Percentiles rank a stretch among this genome's conserved stretches.
Conservation (phyloP, 163 green algal genomes). For the Volvox carteri region DNA sequence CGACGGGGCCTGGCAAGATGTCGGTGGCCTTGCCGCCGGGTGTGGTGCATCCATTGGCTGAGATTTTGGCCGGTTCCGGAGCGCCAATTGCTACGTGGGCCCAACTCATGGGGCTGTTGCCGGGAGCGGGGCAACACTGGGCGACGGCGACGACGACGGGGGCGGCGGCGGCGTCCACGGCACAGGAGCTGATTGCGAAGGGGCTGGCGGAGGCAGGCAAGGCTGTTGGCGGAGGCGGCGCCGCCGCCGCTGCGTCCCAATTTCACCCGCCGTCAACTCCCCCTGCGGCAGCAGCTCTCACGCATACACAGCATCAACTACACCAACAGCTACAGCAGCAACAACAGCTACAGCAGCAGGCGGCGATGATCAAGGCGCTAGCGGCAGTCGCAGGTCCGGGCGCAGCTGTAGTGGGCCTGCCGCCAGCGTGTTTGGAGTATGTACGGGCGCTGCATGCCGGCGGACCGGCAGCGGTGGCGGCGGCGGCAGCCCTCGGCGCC, state of each 20-base stretch:
- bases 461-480: background rate
- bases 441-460: background rate
- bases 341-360: slow-evolving; percentile 33
- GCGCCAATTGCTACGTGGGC: background rate
- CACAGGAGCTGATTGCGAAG: slow-evolving; percentile 6
- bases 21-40: background rate
- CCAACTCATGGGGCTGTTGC: slow-evolving; percentile 2
- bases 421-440: background rate
- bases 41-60: background rate
- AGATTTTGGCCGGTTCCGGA: background rate
- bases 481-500: background rate
- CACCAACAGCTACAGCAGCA: slow-evolving; percentile 44
- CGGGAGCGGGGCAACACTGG: background rate
- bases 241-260: background rate
- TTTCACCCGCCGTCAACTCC: background rate
- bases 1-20: background rate
- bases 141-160: background rate
- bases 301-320: slow-evolving; percentile 16
- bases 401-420: background rate
- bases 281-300: no score
- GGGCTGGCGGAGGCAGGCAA: slow-evolving; percentile 13
- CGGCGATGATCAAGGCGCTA: slow-evolving; percentile 8
- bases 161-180: background rate
- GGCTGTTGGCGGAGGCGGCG: background rate
- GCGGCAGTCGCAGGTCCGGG: background rate